Evolutionary conservation across 2,329 filamentous ascomycete genomes (phyloP), one percentile per base, ranked within the genome.

Genomic region (Pyrenophora teres): DNA sequence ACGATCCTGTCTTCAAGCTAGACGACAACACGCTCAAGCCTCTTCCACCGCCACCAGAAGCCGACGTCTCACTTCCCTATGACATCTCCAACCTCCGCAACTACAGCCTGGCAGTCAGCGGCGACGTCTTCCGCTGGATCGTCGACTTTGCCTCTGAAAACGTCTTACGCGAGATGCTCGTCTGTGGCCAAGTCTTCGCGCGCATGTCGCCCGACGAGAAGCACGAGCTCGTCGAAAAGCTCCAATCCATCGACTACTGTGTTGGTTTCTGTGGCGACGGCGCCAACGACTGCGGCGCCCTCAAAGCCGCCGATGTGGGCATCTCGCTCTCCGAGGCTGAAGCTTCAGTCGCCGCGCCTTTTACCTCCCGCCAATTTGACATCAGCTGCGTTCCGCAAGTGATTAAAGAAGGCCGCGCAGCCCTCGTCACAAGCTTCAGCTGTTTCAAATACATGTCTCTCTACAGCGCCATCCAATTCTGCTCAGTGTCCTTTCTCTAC

Each of bases 391-490:
- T 99, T 4, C 88, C 93, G 6, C 87, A 93, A 67, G 87, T 99
- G 58, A 97, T 99, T 58, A 74, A 92, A 60, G 94, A 99, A 78
- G 94, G 94, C 16, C 87, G 95, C 57, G 93, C 93, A 16, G 90
- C 95, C 30, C 82, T 99, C 30, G 92, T 97, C n/a, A 99, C 94
- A 10, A 96, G 92, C 74, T 99, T 99, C 78, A 95, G 90, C 77
- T 99, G 94, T 78, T 99, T 99, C 83, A 99, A 97, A 78, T 99
- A 96, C 76, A 99, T 99, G 95, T 95, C 90, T 65, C 77, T 99
- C 60, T 99, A 99, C 78, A 97, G 92, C 2, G 93, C 94, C n/a
- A 99, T 99, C 60, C 94, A 99, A 74, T 99, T 99, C 78, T 96
- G 91, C 6, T 91, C 90, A 0, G 95, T 99, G 68, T 96, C 89